These are phyloP conservation scores for Oryza brachyantha DNA, from an alignment of 176 grass and related monocot genomes.

Conservation along the genomic window DNA sequence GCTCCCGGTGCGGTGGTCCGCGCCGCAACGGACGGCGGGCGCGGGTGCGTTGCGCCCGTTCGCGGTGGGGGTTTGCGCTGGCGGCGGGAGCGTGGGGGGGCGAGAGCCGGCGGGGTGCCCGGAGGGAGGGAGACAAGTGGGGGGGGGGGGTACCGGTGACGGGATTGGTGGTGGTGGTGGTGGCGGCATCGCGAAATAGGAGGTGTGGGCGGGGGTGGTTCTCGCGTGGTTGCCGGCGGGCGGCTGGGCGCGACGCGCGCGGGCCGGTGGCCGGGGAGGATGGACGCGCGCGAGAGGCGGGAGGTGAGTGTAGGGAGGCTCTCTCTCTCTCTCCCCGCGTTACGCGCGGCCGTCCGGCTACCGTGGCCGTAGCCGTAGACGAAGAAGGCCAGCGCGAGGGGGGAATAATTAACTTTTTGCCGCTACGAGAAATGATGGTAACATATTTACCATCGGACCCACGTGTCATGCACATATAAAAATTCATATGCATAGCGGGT, in stretches of 20 bases:
- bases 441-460: too few relatives aligned
- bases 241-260: constrained; percentile 5
- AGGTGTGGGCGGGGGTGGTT: neutral
- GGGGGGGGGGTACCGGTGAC: neutral
- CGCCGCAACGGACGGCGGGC: neutral
- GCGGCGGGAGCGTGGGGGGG: neutral
- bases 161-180: neutral
- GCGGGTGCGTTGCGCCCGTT: too few relatives aligned
- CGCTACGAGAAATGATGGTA: too few relatives aligned
- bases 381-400: neutral
- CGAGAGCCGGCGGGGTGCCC: neutral
- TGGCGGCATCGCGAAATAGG: constrained; percentile 46
- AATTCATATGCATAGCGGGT: too few relatives aligned
- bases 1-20: neutral
- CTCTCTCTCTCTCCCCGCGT: too few relatives aligned
- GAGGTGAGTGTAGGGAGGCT: neutral
- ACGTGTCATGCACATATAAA: too few relatives aligned
- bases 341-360: neutral
- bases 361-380: neutral
- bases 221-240: neutral
- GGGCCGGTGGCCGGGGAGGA: neutral
- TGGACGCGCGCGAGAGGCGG: neutral
- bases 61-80: neutral
- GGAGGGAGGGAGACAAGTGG: neutral
- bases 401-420: too few relatives aligned